A percentile compares a stretch with the other conserved stretches of the same genome.
These are phyloP conservation scores for Capsella rubella DNA, from an alignment of 441 rosid species.

Conservation along the genomic window DNA sequence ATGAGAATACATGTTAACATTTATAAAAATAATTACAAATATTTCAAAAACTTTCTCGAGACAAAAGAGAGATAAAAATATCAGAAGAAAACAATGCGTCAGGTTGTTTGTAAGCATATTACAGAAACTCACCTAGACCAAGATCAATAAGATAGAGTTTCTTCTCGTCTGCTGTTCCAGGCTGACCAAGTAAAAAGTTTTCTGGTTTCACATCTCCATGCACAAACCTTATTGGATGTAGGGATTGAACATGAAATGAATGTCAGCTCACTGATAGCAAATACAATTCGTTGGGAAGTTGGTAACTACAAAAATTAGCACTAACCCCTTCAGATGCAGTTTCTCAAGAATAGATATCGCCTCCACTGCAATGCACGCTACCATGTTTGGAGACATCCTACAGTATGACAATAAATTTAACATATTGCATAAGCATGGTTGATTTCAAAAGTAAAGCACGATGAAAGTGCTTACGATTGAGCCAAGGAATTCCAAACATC, in stretches of 20 bases:
- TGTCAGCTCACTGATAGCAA: conserved; percentile 25
- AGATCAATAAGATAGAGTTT: conserved; percentile 94
- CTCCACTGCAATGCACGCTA: conserved; percentile 95
- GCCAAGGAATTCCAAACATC: conserved; percentile 89
- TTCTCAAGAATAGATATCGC: conserved; percentile 95
- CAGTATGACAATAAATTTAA: conserved; percentile 36
- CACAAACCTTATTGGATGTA: conserved; percentile 72
- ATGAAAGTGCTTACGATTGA: conserved; percentile 72
- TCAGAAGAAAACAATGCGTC: no score
- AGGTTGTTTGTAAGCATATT: background rate
- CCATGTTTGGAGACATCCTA: conserved; percentile 93
- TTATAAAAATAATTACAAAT: no score
- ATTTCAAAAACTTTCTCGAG: no score
- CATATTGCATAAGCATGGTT: conserved; percentile 10
- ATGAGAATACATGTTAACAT: conserved; percentile 6
- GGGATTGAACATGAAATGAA: conserved; percentile 27
- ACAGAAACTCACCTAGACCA: conserved; percentile 75
- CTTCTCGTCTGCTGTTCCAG: conserved; percentile 90
- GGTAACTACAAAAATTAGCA: conserved; percentile 21
- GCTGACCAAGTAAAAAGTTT: conserved; percentile 90
- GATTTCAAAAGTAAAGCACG: conserved; percentile 2
- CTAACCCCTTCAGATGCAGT: conserved; percentile 89
- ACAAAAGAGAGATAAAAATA: no score
- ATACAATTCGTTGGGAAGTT: background rate
- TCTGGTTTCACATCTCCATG: conserved; percentile 98